Conservation (phyloP, 208 protist genomes). For the Chromosphaera perkinsii region DNA sequence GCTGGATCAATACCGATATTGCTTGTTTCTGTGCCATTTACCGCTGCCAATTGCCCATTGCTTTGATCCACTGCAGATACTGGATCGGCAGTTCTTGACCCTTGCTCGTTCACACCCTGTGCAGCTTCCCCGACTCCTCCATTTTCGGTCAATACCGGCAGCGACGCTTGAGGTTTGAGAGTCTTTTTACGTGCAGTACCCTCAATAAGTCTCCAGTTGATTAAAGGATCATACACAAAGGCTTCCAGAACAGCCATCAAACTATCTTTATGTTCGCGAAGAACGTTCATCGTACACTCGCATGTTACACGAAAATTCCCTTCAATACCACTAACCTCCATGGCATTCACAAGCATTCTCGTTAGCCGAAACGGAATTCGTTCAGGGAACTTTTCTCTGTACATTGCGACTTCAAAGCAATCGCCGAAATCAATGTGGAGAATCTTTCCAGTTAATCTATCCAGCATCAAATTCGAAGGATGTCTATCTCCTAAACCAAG, state of each 20-base stretch:
- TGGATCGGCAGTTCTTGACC: background rate
- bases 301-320: constrained; percentile 94
- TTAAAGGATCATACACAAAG: constrained; percentile 99
- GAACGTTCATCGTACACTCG: constrained; percentile 87
- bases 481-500: constrained; percentile 98
- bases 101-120: background rate
- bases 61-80: background rate
- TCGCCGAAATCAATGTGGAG: constrained; percentile 99
- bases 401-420: constrained; percentile 99
- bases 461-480: constrained; percentile 98
- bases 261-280: constrained; percentile 94
- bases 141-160: background rate
- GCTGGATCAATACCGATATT: no score
- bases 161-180: background rate
- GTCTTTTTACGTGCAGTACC: background rate
- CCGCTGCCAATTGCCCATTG: background rate
- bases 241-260: constrained; percentile 98
- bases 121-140: background rate
- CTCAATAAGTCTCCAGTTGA: constrained; percentile 91
- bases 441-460: constrained; percentile 90
- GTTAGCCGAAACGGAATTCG: constrained; percentile 99
- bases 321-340: constrained; percentile 95
- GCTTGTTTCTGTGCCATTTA: no score
- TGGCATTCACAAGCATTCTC: constrained; percentile 92
- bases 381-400: constrained; percentile 95